Conservation (phyloP, 73 alveolate species). For the Diophrys appendiculata region DNA sequence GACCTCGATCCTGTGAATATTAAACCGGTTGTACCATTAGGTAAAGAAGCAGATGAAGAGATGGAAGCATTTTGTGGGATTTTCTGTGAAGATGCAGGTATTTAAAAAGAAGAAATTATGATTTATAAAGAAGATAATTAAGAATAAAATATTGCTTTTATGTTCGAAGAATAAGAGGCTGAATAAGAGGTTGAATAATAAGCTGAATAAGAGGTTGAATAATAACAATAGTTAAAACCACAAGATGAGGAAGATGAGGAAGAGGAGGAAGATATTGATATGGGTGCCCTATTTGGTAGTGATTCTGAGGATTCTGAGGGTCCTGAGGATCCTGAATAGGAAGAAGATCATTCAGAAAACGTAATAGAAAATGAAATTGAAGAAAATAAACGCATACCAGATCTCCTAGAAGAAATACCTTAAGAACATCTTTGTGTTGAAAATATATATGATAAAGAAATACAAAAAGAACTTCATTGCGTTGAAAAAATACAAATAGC, state of each 20-base stretch:
- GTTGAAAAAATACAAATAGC: too few species aligned
- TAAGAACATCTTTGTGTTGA: too few species aligned
- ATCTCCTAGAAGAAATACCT: too few species aligned
- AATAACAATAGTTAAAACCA: too few species aligned
- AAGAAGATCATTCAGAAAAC: too few species aligned
- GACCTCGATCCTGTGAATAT: background rate
- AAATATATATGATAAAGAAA: too few species aligned
- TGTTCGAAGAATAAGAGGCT: background rate
- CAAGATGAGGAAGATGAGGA: background rate
- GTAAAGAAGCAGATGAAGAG: background rate
- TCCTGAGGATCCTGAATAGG: too few species aligned
- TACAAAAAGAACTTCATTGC: too few species aligned
- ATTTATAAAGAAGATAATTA: background rate
- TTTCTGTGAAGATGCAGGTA: background rate
- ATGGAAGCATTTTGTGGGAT: background rate
- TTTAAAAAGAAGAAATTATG: too few species aligned
- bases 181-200: background rate
- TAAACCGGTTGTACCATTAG: background rate
- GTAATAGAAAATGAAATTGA: too few species aligned
- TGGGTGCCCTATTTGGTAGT: background rate
- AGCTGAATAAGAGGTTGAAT: background rate
- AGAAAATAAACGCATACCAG: too few species aligned
- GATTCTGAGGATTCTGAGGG: background rate
- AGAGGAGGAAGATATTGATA: background rate
- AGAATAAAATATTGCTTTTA: background rate